These are phyloP conservation scores for Saturnispora ahearnii DNA, from an alignment of 805 yeast species.

Conservation along the genomic window DNA sequence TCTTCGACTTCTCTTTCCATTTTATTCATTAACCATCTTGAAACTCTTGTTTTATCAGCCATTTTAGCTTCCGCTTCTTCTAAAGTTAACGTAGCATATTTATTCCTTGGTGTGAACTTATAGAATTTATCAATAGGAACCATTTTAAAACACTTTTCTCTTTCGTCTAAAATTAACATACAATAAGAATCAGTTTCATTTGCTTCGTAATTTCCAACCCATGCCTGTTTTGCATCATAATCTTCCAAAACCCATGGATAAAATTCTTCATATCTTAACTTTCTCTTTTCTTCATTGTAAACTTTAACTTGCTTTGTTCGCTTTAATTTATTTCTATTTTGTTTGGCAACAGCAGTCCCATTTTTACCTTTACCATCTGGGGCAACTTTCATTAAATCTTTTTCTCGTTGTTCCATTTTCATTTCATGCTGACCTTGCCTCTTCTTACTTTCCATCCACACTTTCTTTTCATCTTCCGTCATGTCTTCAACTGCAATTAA, in stretches of 20 bases:
- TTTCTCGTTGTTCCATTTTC: slow-evolving; percentile 32
- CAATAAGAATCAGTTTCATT: slow-evolving; percentile 79
- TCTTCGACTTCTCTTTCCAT: slow-evolving; percentile 58
- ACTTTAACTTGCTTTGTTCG: slow-evolving; percentile 74
- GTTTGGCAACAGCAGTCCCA: slow-evolving; percentile 6
- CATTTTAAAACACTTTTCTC: slow-evolving; percentile 70
- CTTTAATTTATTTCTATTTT: slow-evolving; percentile 25
- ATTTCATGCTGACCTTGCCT: slow-evolving; percentile 21
- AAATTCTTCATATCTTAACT: slow-evolving; percentile 86
- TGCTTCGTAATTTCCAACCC: slow-evolving; percentile 95
- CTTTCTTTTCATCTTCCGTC: slow-evolving; percentile 36
- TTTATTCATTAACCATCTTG: slow-evolving; percentile 94
- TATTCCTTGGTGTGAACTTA: slow-evolving; percentile 86
- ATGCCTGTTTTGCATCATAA: slow-evolving; percentile 86
- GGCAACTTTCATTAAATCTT: slow-evolving; percentile 63
- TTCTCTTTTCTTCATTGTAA: slow-evolving; percentile 75
- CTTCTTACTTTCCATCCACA: slow-evolving; percentile 20
- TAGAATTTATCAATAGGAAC: slow-evolving; percentile 93
- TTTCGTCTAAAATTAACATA: slow-evolving; percentile 72
- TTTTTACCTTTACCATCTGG: slow-evolving; percentile 77
- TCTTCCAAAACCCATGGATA: slow-evolving; percentile 99
- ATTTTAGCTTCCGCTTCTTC: slow-evolving; percentile 92
- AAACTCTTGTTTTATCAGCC: slow-evolving; percentile 65
- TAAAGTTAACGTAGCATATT: slow-evolving; percentile 83
- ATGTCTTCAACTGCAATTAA: slow-evolving; percentile 22